These are phyloP conservation scores for Suillus subalutaceus DNA, from an alignment of 768 basidiomycete species.

Conservation along the genomic window DNA sequence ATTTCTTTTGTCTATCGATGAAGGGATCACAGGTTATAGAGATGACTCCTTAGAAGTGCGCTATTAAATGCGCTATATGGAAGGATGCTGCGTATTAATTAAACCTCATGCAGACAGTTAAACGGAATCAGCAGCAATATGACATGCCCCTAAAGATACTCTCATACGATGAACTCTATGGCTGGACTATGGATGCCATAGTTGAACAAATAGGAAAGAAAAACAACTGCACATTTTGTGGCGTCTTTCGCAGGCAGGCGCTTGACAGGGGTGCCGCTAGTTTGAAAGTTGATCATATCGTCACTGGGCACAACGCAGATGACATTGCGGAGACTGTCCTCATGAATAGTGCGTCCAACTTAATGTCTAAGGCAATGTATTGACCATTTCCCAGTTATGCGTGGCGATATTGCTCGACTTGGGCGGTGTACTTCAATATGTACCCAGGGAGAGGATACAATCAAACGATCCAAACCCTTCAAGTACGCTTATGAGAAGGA, in stretches of 20 bases:
- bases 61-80: neutral
- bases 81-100: neutral
- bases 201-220: conserved; percentile 94
- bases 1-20: conserved; percentile 94
- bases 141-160: conserved; percentile 94
- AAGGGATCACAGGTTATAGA: conserved; percentile 97
- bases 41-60: conserved; percentile 94
- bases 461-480: conserved; percentile 98
- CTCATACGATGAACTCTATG: conserved; percentile 94
- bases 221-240: conserved; percentile 99
- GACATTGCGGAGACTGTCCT: conserved; percentile 98
- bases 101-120: conserved; percentile 74
- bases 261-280: conserved; percentile 92
- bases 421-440: conserved; percentile 94
- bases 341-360: conserved; percentile 84
- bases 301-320: conserved; percentile 98
- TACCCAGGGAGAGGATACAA: conserved; percentile 95
- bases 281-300: conserved; percentile 92
- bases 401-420: conserved; percentile 94
- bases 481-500: conserved; percentile 99
- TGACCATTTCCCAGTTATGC: conserved; percentile 69
- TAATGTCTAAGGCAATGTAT: neutral
- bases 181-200: conserved; percentile 99
- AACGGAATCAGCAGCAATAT: conserved; percentile 95
- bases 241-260: conserved; percentile 95